Evolutionary conservation across 176 grass and related monocot species (phyloP).

Genomic region (Oryza officinalis): DNA sequence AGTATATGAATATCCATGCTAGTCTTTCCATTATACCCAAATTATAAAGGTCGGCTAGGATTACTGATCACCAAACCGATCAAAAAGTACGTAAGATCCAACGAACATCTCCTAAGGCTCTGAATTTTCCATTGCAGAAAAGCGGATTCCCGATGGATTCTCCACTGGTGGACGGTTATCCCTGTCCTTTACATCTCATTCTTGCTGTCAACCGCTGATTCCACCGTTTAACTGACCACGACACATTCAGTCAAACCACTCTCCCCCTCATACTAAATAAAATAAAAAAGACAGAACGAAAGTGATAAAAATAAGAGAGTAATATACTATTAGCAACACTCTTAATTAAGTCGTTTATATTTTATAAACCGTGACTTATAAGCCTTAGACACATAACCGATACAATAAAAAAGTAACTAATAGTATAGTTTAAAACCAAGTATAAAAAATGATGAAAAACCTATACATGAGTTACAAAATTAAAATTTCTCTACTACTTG

Average conservation of each 20-base stretch:
- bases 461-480: background rate
- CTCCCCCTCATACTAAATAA: background rate
- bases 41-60: background rate
- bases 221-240: background rate
- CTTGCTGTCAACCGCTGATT: background rate
- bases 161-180: background rate
- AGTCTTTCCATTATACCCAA: background rate
- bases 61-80: background rate
- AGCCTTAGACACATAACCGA: too few relatives aligned
- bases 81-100: background rate
- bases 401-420: background rate
- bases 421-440: background rate
- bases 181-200: conserved; percentile 30
- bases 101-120: background rate
- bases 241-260: conserved; percentile 19
- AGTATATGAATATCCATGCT: background rate
- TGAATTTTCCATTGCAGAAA: background rate
- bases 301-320: background rate
- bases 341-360: background rate
- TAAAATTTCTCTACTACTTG: background rate
- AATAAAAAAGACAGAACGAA: background rate
- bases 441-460: background rate
- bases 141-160: background rate
- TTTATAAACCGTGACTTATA: background rate
- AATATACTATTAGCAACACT: background rate